A percentile compares a stretch with the other conserved stretches of the same genome.
These are phyloP conservation scores for Alternaria consortialis DNA, from an alignment of 2,329 filamentous ascomycete species.

Conservation along the genomic window DNA sequence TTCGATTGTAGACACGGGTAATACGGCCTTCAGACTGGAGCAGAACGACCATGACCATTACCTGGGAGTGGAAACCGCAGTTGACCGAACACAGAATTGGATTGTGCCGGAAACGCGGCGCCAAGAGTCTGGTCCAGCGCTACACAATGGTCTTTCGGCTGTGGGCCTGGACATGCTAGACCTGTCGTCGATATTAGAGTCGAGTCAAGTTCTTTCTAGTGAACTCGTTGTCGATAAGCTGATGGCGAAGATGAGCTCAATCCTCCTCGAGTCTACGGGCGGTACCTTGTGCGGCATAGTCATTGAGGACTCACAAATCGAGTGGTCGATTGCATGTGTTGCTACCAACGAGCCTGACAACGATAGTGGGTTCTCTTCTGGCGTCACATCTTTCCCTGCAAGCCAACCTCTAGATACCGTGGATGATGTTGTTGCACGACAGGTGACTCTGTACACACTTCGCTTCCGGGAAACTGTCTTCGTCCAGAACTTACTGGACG, in stretches of 20 bases:
- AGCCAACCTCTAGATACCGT: constrained; percentile 69
- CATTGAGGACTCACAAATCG: constrained; percentile 71
- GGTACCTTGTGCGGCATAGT: constrained; percentile 78
- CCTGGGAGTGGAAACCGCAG: constrained; percentile 50
- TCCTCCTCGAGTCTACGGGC: constrained; percentile 80
- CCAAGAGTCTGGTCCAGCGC: constrained; percentile 58
- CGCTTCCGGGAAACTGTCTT: constrained; percentile 80
- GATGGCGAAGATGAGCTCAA: constrained; percentile 81
- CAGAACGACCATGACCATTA: constrained; percentile 55
- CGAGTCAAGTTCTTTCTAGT: constrained; percentile 81
- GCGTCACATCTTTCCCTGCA: constrained; percentile 71
- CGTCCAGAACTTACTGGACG: constrained; percentile 74
- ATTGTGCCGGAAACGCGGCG: constrained; percentile 55
- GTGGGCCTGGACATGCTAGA: constrained; percentile 80
- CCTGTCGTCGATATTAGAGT: constrained; percentile 78
- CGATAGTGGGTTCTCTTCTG: constrained; percentile 44
- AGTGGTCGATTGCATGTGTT: constrained; percentile 78
- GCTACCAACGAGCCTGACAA: constrained; percentile 69
- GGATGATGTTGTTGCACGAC: constrained; percentile 75
- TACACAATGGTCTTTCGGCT: constrained; percentile 71
- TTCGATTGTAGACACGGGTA: constrained; percentile 63
- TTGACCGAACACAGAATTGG: constrained; percentile 60
- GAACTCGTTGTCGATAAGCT: constrained; percentile 78
- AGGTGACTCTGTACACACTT: constrained; percentile 78
- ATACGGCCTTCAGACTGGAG: constrained; percentile 54